These are phyloP conservation scores for Nothophytophthora sp. DNA, from an alignment of 352 stramenopile species.

Conservation along the genomic window DNA sequence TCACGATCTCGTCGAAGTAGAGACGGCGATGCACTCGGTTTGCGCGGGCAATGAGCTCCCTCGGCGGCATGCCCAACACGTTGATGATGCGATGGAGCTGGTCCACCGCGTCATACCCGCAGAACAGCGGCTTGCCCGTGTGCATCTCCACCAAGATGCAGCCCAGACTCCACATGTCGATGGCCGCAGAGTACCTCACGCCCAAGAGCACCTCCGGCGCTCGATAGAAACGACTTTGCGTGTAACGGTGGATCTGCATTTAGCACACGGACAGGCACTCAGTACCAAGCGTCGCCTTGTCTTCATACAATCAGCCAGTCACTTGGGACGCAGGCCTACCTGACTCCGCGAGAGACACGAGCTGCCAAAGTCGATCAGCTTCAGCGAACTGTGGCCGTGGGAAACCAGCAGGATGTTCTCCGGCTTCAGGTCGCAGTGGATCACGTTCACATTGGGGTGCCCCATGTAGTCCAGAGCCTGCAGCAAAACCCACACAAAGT, in stretches of 20 bases:
- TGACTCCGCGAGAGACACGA: constrained; percentile 95
- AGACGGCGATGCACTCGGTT: constrained; percentile 81
- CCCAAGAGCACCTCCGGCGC: constrained; percentile 88
- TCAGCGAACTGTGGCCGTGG: constrained; percentile 95
- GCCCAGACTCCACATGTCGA: constrained; percentile 91
- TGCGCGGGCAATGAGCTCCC: constrained; percentile 89
- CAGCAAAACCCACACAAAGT: too few relatives aligned
- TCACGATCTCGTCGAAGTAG: constrained; percentile 92
- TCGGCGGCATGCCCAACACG: constrained; percentile 94
- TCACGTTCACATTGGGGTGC: constrained; percentile 93
- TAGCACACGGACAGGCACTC: background rate
- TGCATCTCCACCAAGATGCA: constrained; percentile 97
- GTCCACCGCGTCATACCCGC: constrained; percentile 95
- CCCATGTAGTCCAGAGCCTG: constrained; percentile 89
- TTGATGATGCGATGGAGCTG: constrained; percentile 97
- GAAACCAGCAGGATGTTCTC: constrained; percentile 98
- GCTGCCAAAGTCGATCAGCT: constrained; percentile 99
- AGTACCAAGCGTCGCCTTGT: background rate
- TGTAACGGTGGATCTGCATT: constrained; percentile 96
- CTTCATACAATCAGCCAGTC: background rate
- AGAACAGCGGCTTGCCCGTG: constrained; percentile 98
- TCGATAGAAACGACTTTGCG: constrained; percentile 98
- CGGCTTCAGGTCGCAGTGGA: constrained; percentile 99
- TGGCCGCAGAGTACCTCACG: constrained; percentile 78
- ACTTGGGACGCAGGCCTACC: constrained; percentile 39